These are phyloP conservation scores for Fusarium beomiforme DNA, from an alignment of 2,329 filamentous ascomycete genomes.

Conservation along the genomic window DNA sequence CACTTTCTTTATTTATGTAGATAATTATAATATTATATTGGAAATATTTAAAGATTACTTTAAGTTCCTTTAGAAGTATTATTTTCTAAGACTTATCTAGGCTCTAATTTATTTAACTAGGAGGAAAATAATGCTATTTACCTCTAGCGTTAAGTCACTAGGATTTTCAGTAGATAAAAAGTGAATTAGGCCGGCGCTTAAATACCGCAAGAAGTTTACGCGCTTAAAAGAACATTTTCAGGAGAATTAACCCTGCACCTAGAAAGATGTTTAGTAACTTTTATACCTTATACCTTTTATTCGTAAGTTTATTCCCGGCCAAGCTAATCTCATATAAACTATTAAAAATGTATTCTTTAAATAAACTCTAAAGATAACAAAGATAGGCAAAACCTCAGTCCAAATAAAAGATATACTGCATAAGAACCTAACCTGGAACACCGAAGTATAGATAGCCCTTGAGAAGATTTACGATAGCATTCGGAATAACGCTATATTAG, in stretches of 20 bases:
- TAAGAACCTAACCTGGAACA: background rate
- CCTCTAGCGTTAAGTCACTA: background rate
- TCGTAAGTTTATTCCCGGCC: background rate
- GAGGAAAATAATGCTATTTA: background rate
- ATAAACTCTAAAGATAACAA: background rate
- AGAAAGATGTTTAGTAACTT: background rate
- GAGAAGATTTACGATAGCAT: background rate
- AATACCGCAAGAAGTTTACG: background rate
- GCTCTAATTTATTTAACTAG: background rate
- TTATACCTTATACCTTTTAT: background rate
- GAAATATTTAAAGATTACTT: background rate
- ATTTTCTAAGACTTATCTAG: background rate
- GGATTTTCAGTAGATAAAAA: background rate
- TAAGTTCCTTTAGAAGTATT: background rate
- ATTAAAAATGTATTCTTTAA: background rate
- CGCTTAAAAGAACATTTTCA: background rate
- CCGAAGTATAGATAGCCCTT: background rate
- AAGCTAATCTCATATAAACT: background rate
- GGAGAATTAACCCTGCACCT: background rate
- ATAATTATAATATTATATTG: background rate
- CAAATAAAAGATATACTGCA: background rate
- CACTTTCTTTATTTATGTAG: background rate
- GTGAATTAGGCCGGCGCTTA: background rate
- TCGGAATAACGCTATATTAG: background rate
- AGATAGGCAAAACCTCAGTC: background rate